Percentiles rank a stretch among this genome's conserved stretches.
phyloP scores from a whole-genome alignment of 306 rosid species.

The Urtica urens region DNA sequence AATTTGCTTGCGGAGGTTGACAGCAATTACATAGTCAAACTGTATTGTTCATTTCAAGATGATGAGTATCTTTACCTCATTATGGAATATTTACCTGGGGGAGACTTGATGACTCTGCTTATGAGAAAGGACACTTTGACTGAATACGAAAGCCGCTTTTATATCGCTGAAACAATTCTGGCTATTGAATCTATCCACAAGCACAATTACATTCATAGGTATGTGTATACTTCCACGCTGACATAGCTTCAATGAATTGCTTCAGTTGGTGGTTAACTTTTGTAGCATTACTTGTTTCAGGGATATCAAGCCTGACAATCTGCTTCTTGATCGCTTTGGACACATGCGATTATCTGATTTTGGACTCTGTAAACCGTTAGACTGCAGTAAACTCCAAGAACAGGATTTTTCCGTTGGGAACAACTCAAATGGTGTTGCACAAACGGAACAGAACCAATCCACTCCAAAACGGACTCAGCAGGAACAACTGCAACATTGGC shows the following conservation, averaged over 20 bases:
- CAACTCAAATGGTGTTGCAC: constrained; percentile 43
- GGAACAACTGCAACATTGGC: constrained; percentile 94
- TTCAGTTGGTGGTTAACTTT: constrained; percentile 2
- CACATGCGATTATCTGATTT: constrained; percentile 93
- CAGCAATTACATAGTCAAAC: constrained; percentile 92
- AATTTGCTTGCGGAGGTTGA: constrained; percentile 99
- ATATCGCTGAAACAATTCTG: constrained; percentile 79
- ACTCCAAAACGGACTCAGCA: constrained; percentile 86
- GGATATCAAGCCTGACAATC: constrained; percentile 96
- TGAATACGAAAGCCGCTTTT: constrained; percentile 90
- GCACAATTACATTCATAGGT: constrained; percentile 96
- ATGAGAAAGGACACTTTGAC: constrained; percentile 96
- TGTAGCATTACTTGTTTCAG: constrained; percentile 35
- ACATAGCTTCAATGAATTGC: not conserved
- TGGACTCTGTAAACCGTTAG: constrained; percentile 96
- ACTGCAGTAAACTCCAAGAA: constrained; percentile 75
- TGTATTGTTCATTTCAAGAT: constrained; percentile 93
- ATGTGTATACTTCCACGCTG: not conserved
- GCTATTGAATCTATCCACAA: constrained; percentile 93
- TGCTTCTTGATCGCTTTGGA: constrained; percentile 88
- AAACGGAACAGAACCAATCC: constrained; percentile 40
- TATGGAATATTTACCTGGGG: constrained; percentile 98
- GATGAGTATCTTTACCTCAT: constrained; percentile 83
- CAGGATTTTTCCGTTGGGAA: constrained; percentile 55
- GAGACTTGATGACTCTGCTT: constrained; percentile 98